phyloP scores from a whole-genome alignment of 2,329 filamentous ascomycete genomes.

The Nemania serpens region DNA sequence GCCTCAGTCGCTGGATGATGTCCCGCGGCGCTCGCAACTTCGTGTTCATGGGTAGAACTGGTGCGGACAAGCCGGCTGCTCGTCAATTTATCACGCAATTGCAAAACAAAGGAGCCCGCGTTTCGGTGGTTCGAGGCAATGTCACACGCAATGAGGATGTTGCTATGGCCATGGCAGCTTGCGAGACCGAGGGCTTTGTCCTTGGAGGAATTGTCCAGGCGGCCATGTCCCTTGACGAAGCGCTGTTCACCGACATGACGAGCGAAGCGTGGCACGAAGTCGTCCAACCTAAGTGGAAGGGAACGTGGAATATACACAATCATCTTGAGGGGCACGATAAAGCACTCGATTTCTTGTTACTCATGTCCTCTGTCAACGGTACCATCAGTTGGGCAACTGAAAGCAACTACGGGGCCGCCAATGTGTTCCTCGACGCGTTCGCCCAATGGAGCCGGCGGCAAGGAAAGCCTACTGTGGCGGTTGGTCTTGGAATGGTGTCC shows the following conservation, averaged over 20 bases:
- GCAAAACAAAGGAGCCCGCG: background rate
- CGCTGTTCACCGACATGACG: slow-evolving; percentile 22
- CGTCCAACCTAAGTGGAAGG: slow-evolving; percentile 19
- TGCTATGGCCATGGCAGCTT: background rate
- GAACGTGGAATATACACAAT: slow-evolving; percentile 22
- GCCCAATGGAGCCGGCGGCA: slow-evolving; percentile 30
- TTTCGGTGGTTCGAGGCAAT: background rate
- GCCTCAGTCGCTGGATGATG: background rate
- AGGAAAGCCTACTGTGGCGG: slow-evolving; percentile 32
- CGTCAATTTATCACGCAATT: background rate
- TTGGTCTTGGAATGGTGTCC: slow-evolving; percentile 40
- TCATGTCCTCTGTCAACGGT: slow-evolving; percentile 36
- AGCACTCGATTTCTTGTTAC: slow-evolving; percentile 41
- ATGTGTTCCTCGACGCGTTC: slow-evolving; percentile 43
- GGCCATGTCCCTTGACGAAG: slow-evolving; percentile 38
- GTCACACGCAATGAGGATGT: background rate
- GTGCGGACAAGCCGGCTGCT: background rate
- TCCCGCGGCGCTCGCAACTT: background rate
- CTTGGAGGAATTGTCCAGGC: background rate
- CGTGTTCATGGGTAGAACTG: background rate
- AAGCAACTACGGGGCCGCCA: slow-evolving; percentile 43
- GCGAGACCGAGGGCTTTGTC: background rate
- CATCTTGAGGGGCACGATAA: background rate
- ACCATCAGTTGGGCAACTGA: slow-evolving; percentile 39
- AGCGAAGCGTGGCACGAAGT: slow-evolving; percentile 23